Base-by-base conservation (phyloP, 805 yeast species). In the Kodamaea leandrae region DNA sequence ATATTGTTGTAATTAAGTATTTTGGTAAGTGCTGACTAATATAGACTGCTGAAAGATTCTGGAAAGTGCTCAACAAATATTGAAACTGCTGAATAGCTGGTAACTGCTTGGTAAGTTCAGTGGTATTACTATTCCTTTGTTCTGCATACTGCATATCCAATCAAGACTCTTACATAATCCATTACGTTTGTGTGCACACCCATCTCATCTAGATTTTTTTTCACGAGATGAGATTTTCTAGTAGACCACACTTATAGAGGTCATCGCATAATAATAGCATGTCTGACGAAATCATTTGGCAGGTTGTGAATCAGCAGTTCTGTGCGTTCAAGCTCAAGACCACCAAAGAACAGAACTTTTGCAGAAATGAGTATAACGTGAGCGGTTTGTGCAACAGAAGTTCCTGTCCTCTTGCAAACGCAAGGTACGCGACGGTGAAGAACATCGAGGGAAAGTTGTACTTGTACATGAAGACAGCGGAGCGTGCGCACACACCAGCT, bases 381-480 rank as follows among this genome's bases (percentile, higher is more conserved):
- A 80, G 88, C 49, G 99, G 99, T 47, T 74, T 93, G 42, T 93
- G 99, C 63, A 78, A 82, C 41, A 80, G 99, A 56, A 89, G 83
- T 60, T 86, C 97, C 4, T 93, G 99, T 62, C 99, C 99, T 2
- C 70, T 93, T 46, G 99, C 99, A 18, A 93, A 88, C 61, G 86
- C 95, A 13, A 78, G 86, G 55, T 87, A 87, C 64, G 96, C 96
- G 23, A 87, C 96, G 1, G 86, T 87, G 33, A 83, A 86, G 57
- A 82, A 78, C 51, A 74, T 84, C 20, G 87, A 84, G 50, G 96
- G 96, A 5, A 78, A 78, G 58, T 66, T 88, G 36, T 87, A 86
- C 55, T 67, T 87, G 25, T 93, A 93, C 66, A 93, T 93, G 88
- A 93, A 93, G 63, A 93, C 98, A 1, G 96, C 95, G 1, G 99